Conservation (phyloP, 306 rosid species). For the Erythrophleum fordii region DNA sequence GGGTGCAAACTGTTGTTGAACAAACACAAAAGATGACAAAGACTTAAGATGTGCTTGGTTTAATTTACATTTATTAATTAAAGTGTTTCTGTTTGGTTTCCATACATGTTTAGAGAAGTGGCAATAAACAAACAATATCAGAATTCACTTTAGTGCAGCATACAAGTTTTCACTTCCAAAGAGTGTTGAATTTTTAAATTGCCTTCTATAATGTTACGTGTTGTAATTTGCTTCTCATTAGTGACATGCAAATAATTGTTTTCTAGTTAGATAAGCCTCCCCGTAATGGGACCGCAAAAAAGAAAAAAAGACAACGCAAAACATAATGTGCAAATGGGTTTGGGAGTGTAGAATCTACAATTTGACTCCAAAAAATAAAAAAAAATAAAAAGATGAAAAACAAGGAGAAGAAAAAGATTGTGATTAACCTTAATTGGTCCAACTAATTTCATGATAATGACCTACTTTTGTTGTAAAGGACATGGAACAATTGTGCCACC, state of each 20-base stretch:
- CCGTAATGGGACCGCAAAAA: background rate
- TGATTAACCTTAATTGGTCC: no score
- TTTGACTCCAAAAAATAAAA: no score
- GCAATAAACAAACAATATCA: conserved; percentile 1
- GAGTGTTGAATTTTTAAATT: background rate
- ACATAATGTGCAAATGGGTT: no score
- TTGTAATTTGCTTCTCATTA: background rate
- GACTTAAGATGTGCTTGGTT: conserved; percentile 8
- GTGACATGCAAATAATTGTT: background rate
- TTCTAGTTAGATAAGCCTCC: background rate
- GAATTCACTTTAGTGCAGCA: conserved; percentile 21
- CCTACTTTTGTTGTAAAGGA: no score
- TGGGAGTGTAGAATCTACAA: no score
- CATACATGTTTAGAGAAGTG: conserved; percentile 14
- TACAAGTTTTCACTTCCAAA: background rate
- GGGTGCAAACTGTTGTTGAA: conserved; percentile 6
- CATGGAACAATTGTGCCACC: no score
- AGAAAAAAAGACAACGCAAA: no score
- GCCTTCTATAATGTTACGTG: background rate
- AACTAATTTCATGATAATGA: no score
- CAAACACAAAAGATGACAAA: conserved; percentile 29
- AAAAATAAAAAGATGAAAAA: no score
- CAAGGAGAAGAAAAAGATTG: no score
- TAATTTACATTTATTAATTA: background rate
- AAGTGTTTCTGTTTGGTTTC: background rate